A percentile compares a stretch with the other conserved stretches of the same genome.
phyloP scores from a whole-genome alignment of 176 grass and related monocot genomes.

The Ananas comosus region DNA sequence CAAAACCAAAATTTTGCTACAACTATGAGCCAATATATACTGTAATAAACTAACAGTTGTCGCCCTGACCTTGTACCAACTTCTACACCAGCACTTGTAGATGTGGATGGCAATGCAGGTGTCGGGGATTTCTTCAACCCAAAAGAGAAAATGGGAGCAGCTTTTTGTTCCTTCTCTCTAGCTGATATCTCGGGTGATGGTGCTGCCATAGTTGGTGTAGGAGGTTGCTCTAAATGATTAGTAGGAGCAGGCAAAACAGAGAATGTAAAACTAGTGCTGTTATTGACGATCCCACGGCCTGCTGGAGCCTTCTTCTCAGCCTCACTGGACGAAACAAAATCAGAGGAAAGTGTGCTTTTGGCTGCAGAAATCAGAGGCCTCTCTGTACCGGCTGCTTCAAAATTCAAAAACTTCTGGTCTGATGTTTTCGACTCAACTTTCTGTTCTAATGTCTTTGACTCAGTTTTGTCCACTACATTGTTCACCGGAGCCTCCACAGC shows the following conservation, averaged over 20 bases:
- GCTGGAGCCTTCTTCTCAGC: conserved; percentile 27
- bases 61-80: conserved; percentile 22
- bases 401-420: background rate
- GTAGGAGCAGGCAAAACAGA: conserved; percentile 18
- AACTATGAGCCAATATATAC: conserved; percentile 4
- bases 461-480: conserved; percentile 9
- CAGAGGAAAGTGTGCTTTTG: conserved; percentile 12
- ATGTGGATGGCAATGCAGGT: conserved; percentile 21
- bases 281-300: conserved; percentile 13
- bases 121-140: conserved; percentile 22
- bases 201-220: conserved; percentile 7
- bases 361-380: conserved; percentile 10
- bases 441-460: conserved; percentile 18
- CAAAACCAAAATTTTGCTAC: background rate
- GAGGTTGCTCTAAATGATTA: conserved; percentile 14
- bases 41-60: background rate
- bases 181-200: conserved; percentile 11
- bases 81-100: conserved; percentile 15
- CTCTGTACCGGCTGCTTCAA: conserved; percentile 12
- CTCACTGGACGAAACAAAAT: conserved; percentile 31
- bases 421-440: conserved; percentile 5
- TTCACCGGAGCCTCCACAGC: conserved; percentile 16
- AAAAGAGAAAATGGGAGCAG: conserved; percentile 22
- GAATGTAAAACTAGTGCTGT: conserved; percentile 32
- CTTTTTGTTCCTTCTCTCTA: conserved; percentile 15